Evolutionary conservation across 306 rosid species (phyloP), one percentile per base, ranked within the genome.

Genomic region (Dalbergia cultrata): DNA sequence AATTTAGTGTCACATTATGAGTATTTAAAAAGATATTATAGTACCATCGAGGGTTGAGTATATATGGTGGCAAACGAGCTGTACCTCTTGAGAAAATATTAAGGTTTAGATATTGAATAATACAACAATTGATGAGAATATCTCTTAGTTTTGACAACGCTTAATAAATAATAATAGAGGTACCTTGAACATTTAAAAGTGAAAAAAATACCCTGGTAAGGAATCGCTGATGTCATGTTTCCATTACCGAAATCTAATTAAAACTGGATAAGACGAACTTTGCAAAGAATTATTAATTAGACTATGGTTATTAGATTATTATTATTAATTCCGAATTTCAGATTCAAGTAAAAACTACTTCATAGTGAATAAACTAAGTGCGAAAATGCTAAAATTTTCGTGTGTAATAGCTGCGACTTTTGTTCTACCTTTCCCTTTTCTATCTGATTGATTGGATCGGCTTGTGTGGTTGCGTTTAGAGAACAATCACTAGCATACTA

Each of bases 381-480:
- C 34, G 17, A 62, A 75, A 16, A 16, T 1, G 6, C 9, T 9
- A 26, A 10, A 8, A 16, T 4, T 16, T n/a, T 44, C 2, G 7
- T 0, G 34, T 17, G n/a, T 8, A 13, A 21, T 18, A 17, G 19
- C 0, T 21, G 62, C 13, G 22, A 12, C 22, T 1, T 13, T 53
- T n/a, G 16, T 53, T 54, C 13, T 37, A 37, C 41, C 41, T 7
- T 44, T 17, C 21, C 3, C 3, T 47, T 43, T 67, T 57, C 47
- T 37, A 39, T 60, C 34, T 61, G 26, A 19, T 26, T 34, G 47
- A 19, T 54, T 66, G 8, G 9, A 43, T 54, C 7, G 49, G 50
- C n/a, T 61, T 69, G 4, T 14, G 12, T 19, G 26, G 64, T 76
- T 76, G 53, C 31, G 67, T 76, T 70, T 17, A 56, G 13, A 19